These are phyloP conservation scores for Leccinum cinnamomeum DNA, from an alignment of 1,284 basidiomycete species.

Conservation along the genomic window DNA sequence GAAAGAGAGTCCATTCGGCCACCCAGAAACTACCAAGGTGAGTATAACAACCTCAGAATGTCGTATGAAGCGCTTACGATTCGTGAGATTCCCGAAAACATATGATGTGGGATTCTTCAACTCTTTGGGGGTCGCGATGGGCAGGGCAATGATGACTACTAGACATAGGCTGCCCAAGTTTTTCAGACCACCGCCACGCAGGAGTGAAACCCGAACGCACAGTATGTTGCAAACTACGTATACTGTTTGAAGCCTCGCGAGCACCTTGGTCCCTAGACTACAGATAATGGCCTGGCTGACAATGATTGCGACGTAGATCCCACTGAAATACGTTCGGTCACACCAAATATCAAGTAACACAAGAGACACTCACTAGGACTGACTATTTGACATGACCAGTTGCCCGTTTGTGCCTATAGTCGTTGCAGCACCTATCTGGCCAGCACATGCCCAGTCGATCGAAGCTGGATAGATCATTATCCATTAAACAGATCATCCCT, in stretches of 20 bases:
- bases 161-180: not conserved
- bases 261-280: slow-evolving; percentile 41
- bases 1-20: too few species aligned
- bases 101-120: too few species aligned
- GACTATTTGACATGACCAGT: slow-evolving; percentile 30
- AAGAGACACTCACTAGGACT: slow-evolving; percentile 30
- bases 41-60: too few species aligned
- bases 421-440: slow-evolving; percentile 30
- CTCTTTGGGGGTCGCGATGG: too few species aligned
- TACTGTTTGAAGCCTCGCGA: slow-evolving; percentile 35
- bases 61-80: too few species aligned
- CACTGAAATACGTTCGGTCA: slow-evolving; percentile 21
- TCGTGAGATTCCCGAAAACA: too few species aligned
- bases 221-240: slow-evolving; percentile 33
- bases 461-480: slow-evolving; percentile 32
- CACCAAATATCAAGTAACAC: too few species aligned
- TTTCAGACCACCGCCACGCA: not conserved
- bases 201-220: slow-evolving; percentile 24
- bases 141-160: too few species aligned
- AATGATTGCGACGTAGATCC: slow-evolving; percentile 35
- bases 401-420: slow-evolving; percentile 35
- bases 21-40: too few species aligned
- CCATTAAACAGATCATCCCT: not conserved
- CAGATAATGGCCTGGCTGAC: slow-evolving; percentile 39
- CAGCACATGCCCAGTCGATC: slow-evolving; percentile 41